Base-by-base conservation (phyloP, 169 alveolate genomes). In the Condylostoma magnum region DNA sequence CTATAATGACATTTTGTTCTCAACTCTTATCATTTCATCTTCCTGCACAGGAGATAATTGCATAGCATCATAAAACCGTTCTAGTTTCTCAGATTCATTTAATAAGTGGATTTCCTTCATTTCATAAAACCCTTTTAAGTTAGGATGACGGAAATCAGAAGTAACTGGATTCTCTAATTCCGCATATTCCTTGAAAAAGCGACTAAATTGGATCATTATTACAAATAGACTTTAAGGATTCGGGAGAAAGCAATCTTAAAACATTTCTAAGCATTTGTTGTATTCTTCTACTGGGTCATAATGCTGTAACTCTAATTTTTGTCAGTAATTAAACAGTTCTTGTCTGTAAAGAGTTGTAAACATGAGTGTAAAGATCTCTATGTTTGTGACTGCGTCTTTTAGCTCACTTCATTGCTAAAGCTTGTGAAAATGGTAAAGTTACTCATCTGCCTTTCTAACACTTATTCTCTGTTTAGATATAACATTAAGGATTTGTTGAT, bases 181-280 rank as follows among this genome's bases (percentile, higher is more conserved):
- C 5, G 69, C 52, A n/a, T 50, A 68, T 30, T 48, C 67, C 52
- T 68, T 48, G 69, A 68, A 68, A 51, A 68, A 68, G 4, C 44
- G 44, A 12, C 66, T 27, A 10, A 68, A 6, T 68, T 68, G 69
- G 52, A 51, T 25, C 10, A 68, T 27, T 34, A 68, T 48, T 8
- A 48, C 55, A 34, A 68, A 68, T 10, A 68, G 52, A 15, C 52
- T 50, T 31, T 47, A 50, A 2, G 47, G 30, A 1, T n/a, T 51
- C 0, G 76, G 76, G 20, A 12, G 6, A 52, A 31, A 43, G 8
- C 41, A 41, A 31, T 15, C 55, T 8, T 22, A 31, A 58, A 58
- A 58, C 15, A n/a, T 31, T 4, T 58, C 71, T 15, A 58, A 4
- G 31, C 41, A 22, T 25, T 58, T 58, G 34, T 58, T 58, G 71